Conservation (phyloP, 2,329 filamentous ascomycete genomes). For the Stagonosporopsis chrysanthemi region DNA sequence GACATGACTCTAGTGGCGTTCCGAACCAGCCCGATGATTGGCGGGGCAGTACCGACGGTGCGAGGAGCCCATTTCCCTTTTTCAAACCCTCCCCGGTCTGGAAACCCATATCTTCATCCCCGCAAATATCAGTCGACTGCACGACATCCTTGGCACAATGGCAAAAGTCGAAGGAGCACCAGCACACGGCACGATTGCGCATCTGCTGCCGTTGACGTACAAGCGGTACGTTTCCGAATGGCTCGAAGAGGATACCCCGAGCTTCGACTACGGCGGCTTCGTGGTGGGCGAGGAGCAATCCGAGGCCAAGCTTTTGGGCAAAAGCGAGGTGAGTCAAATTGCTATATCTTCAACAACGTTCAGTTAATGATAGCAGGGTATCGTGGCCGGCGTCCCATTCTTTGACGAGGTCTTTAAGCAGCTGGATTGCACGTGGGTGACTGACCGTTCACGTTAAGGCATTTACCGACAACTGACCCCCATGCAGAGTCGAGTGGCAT, state of each 20-base stretch:
- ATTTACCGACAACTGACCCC: not conserved
- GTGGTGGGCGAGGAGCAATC: slow-evolving; percentile 77
- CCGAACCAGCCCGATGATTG: slow-evolving; percentile 20
- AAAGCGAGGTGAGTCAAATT: slow-evolving; percentile 56
- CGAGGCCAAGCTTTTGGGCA: slow-evolving; percentile 63
- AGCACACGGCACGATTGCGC: slow-evolving; percentile 65
- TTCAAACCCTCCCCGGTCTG: not conserved
- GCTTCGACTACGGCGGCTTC: slow-evolving; percentile 96
- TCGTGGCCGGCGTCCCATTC: slow-evolving; percentile 92
- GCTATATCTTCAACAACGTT: not conserved
- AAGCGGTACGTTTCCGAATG: slow-evolving; percentile 81
- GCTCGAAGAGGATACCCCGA: slow-evolving; percentile 96
- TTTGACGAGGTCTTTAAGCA: slow-evolving; percentile 93
- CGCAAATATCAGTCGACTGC: not conserved
- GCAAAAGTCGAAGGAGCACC: slow-evolving; percentile 60
- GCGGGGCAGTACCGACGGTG: slow-evolving; percentile 20
- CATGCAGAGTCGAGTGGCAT: slow-evolving; percentile 76
- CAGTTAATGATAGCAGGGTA: slow-evolving; percentile 59
- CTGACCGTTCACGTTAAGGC: not conserved
- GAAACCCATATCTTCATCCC: not conserved
- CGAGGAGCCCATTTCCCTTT: slow-evolving; percentile 12
- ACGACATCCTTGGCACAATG: not conserved
- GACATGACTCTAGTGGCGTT: slow-evolving; percentile 11
- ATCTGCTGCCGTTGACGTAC: slow-evolving; percentile 86
- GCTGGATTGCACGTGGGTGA: slow-evolving; percentile 76